Evolutionary conservation across 2,329 filamentous ascomycete genomes (phyloP), one percentile per base, ranked within the genome.

Genomic region (Ceratocystis eucalypticola): DNA sequence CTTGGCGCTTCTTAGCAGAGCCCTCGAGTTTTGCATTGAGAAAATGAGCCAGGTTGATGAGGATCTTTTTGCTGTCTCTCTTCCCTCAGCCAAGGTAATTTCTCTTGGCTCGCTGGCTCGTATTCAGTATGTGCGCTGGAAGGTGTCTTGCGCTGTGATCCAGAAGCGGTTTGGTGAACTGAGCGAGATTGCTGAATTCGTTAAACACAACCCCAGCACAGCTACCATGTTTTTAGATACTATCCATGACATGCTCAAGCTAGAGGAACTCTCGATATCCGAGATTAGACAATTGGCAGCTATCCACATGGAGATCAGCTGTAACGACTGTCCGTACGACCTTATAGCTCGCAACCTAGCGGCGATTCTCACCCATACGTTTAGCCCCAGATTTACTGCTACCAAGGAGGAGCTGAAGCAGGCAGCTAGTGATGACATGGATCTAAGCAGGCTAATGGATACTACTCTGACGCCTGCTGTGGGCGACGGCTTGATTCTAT

Each of bases 61-160:
- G 7, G 7, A 44, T 4, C 61, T 68, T 3, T 45, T 48, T 20
- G 50, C 53, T 6, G 37, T 68, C n/a, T 45, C 63, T 55, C 28
- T 66, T 41, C 67, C 67, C 12, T 22, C 62, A n/a, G 12, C 62
- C 2, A 64, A 59, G 12, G 41, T 28, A 15, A 45, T 67, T 20
- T 33, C 66, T 10, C 22, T 64, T 7, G 66, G 66, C 7, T 66
- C 67, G 2, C 45, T 68, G 25, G 61, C 67, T 17, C 64, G 64
- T 3, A 66, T 66, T 46, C 67, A 68, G 33, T 68, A 68, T 45
- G 53, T 68, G 37, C 67, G 64, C 20, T 68, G 67, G 67, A 50
- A 44, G 25, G 61, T 62, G 17, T 61, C 64, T 8, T 25, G 65
- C 7, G 59, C 64, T 8, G 53, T 68, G 20, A 61, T 64, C 8